Base-by-base conservation (phyloP, 495 filamentous ascomycete species). In the Penicillium cinerascens region DNA sequence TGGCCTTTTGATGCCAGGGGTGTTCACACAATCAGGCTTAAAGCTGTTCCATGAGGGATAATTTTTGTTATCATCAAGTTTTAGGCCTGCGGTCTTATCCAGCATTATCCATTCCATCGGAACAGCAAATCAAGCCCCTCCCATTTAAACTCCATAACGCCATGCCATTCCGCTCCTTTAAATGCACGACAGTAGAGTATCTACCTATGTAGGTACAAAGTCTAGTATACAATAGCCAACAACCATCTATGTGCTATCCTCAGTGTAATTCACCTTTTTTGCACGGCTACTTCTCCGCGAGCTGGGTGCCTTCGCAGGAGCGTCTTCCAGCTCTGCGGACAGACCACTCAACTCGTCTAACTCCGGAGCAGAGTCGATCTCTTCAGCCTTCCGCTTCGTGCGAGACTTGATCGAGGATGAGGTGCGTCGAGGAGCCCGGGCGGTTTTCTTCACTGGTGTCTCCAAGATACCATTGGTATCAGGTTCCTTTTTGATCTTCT, bases 211-310 rank as follows among this genome's bases (percentile, higher is more conserved):
- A n/a, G n/a, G 22, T 23, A 2, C 22, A 23, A 23, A 6, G 22
- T 23, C 22, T 23, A 23, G 22, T 37, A 29, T 38, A 35, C 47
- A 44, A 29, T 15, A 25, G 21, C 9, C 0, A n/a, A 21, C 56
- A 21, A 35, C 43, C 33, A 55, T 48, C 46, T 68, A 65, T 20
- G 52, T 54, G 41, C 65, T 66, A 20, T 74, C 72, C 46, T 80
- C 77, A n/a, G 69, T 60, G 56, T 80, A 79, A 29, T 67, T 76
- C 13, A 78, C 63, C 54, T 71, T 72, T 52, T 76, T 77, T 25
- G 68, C 64, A 1, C 72, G 70, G 29, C 51, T 56, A 54, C 69
- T 71, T 9, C 68, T 65, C 46, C 73, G 69, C 29, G 54, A 53
- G 2, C 42, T 42, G 38, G 51, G 43, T 11, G 33, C 51, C 20